These are phyloP conservation scores for Trichoderma brevicompactum DNA, from an alignment of 2,329 filamentous ascomycete species.

Conservation along the genomic window DNA sequence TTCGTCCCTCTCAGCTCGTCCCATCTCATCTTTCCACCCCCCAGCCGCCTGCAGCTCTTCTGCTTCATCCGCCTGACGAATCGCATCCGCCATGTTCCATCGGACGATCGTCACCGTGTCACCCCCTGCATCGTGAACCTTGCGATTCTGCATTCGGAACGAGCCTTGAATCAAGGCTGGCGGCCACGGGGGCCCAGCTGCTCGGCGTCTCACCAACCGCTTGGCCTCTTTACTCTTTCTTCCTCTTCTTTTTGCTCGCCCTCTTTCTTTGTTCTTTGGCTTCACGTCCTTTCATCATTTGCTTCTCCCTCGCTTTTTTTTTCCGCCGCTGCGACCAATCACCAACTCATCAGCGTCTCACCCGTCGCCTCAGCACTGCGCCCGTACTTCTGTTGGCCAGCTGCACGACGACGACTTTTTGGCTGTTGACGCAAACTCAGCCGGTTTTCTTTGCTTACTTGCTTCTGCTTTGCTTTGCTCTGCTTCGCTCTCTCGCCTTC, in stretches of 20 bases:
- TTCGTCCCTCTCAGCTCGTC: neutral
- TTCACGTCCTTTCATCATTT: neutral
- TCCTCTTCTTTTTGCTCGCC: neutral
- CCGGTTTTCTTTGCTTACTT: slow-evolving; percentile 10
- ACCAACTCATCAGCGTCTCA: slow-evolving; percentile 24
- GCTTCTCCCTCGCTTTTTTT: slow-evolving; percentile 21
- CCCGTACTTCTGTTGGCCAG: slow-evolving; percentile 16
- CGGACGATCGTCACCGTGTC: slow-evolving; percentile 18
- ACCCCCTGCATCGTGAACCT: slow-evolving; percentile 30
- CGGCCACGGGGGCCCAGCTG: slow-evolving; percentile 5
- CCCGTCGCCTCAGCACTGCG: slow-evolving; percentile 24
- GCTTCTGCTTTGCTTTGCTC: neutral
- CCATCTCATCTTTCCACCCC: neutral
- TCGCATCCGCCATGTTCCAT: slow-evolving; percentile 26
- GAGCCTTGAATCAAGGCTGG: slow-evolving; percentile 23
- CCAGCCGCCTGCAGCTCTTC: neutral
- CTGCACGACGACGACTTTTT: slow-evolving; percentile 9
- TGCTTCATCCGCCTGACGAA: slow-evolving; percentile 22
- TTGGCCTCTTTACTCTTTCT: neutral
- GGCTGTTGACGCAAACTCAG: slow-evolving; percentile 24
- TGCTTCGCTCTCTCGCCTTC: slow-evolving; percentile 14
- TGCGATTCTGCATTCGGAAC: slow-evolving; percentile 15
- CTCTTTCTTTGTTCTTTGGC: neutral
- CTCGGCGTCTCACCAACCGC: slow-evolving; percentile 20
- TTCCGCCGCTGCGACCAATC: slow-evolving; percentile 3